Evolutionary conservation across 2,329 filamentous ascomycete genomes (phyloP).

Genomic region (Parafenestella ontariensis): DNA sequence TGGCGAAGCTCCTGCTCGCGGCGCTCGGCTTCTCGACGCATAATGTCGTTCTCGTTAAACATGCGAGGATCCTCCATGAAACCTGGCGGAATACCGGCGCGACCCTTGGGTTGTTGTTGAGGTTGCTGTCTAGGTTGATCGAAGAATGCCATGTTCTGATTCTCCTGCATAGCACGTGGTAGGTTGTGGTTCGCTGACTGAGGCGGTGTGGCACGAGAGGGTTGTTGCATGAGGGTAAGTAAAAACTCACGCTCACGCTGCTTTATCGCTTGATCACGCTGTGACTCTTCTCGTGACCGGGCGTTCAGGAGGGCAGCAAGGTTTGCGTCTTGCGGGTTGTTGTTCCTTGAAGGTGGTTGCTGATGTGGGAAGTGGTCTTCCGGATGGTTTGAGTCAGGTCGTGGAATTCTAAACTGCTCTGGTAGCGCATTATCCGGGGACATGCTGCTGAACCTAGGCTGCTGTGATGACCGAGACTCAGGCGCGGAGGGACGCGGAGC

Average conservation of each 20-base stretch:
- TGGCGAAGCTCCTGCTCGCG: slow-evolving; percentile 43
- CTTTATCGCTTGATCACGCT: slow-evolving; percentile 54
- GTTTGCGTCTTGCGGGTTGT: slow-evolving; percentile 42
- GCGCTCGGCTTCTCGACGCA: slow-evolving; percentile 40
- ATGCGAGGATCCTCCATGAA: slow-evolving; percentile 48
- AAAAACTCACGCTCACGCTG: slow-evolving; percentile 79
- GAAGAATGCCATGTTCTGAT: slow-evolving; percentile 43
- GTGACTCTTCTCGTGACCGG: slow-evolving; percentile 46
- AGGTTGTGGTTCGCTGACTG: slow-evolving; percentile 43
- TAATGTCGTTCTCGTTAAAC: slow-evolving; percentile 41
- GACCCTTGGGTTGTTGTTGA: slow-evolving; percentile 49
- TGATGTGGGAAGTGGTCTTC: slow-evolving; percentile 41
- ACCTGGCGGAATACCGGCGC: slow-evolving; percentile 45
- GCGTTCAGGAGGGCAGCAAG: slow-evolving; percentile 47
- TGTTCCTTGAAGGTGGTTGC: slow-evolving; percentile 40
- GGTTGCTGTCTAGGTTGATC: slow-evolving; percentile 42
- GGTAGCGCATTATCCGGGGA: slow-evolving; percentile 42
- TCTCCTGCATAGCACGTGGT: slow-evolving; percentile 44
- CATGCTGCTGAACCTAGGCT: slow-evolving; percentile 41
- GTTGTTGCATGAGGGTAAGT: slow-evolving; percentile 80
- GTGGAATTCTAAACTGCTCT: slow-evolving; percentile 41
- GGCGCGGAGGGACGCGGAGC: slow-evolving; percentile 37
- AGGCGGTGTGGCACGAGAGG: slow-evolving; percentile 44
- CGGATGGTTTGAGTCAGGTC: slow-evolving; percentile 40
- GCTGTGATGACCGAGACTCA: slow-evolving; percentile 41